phyloP scores from a whole-genome alignment of 2,329 filamentous ascomycete species.

The Colletotrichum sp. region DNA sequence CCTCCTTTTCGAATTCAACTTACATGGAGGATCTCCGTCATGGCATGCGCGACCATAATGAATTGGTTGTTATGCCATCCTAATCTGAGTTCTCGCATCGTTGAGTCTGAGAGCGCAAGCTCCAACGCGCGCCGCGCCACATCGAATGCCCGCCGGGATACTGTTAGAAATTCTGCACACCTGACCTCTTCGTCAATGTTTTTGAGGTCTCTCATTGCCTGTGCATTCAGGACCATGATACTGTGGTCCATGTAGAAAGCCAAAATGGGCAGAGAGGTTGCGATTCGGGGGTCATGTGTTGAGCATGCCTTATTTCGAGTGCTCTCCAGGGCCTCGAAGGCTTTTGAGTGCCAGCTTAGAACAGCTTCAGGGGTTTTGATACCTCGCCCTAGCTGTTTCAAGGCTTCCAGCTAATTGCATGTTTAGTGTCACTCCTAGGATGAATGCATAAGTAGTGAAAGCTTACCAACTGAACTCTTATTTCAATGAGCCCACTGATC shows the following conservation, averaged over 20 bases:
- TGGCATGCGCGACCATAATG: constrained; percentile 28
- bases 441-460: neutral
- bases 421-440: neutral
- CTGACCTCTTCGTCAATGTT: constrained; percentile 15
- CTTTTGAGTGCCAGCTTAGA: constrained; percentile 23
- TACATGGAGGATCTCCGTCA: constrained; percentile 25
- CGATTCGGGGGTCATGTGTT: neutral
- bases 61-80: constrained; percentile 30
- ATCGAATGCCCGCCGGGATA: neutral
- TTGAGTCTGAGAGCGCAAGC: neutral
- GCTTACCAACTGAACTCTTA: constrained; percentile 23
- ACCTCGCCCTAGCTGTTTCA: constrained; percentile 14
- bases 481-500: constrained; percentile 27
- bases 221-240: constrained; percentile 28
- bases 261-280: constrained; percentile 18
- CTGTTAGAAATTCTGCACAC: neutral
- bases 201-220: constrained; percentile 26
- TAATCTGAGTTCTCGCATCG: constrained; percentile 22
- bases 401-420: neutral
- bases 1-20: neutral
- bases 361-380: constrained; percentile 22
- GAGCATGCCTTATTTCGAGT: neutral
- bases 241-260: constrained; percentile 29
- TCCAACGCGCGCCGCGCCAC: neutral
- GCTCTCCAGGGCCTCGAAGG: constrained; percentile 12